Evolutionary conservation across 257 asterid species (phyloP).

Genomic region (Solanum chiquidenum): DNA sequence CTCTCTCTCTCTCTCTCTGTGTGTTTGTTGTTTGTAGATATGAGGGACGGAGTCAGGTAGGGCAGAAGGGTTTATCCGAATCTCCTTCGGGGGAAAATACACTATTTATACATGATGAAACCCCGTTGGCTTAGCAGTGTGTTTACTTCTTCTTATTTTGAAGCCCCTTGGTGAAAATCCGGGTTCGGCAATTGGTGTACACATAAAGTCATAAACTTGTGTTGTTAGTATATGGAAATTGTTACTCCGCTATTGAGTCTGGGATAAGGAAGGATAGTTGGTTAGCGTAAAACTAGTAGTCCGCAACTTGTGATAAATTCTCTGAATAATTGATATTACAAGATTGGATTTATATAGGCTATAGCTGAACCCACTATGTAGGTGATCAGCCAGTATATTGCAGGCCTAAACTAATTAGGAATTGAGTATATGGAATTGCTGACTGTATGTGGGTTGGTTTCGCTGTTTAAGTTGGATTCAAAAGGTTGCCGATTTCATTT

Average conservation of each 20-base stretch:
- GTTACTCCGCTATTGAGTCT: neutral
- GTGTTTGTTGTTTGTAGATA: neutral
- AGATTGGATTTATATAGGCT: neutral
- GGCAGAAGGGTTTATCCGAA: neutral
- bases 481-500: neutral
- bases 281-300: neutral
- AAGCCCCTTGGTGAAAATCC: neutral
- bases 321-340: neutral
- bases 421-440: neutral
- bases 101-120: neutral
- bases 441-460: neutral
- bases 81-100: neutral
- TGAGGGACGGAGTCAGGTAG: neutral
- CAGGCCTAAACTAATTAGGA: neutral
- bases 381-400: neutral
- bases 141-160: neutral
- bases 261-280: neutral
- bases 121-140: neutral
- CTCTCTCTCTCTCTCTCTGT: neutral
- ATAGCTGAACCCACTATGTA: neutral
- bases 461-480: neutral
- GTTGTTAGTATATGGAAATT: neutral
- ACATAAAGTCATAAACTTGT: neutral
- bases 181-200: neutral
- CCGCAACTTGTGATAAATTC: neutral